A percentile compares a stretch with the other conserved stretches of the same genome.
Conservation (phyloP, 2,329 filamentous ascomycete species). For the Apiospora kogelbergensis region DNA sequence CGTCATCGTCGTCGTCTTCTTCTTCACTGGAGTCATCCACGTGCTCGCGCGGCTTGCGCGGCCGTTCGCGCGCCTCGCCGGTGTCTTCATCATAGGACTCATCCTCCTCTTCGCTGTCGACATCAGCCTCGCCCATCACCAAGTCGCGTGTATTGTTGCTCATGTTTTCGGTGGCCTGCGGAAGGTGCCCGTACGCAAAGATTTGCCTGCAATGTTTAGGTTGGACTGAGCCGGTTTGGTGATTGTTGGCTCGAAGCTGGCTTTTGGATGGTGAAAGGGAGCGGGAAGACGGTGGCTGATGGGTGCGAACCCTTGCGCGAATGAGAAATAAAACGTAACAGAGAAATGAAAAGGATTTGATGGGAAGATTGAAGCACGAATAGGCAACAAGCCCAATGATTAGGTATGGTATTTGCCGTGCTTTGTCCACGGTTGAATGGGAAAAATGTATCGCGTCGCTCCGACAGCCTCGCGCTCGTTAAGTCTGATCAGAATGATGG, state of each 20-base stretch:
- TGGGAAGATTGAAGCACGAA: not conserved
- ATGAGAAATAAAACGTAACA: not conserved
- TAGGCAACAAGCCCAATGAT: not conserved
- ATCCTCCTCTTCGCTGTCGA: constrained; percentile 84
- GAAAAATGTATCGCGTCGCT: constrained; percentile 3
- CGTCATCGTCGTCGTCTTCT: constrained; percentile 89
- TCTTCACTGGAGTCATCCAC: constrained; percentile 88
- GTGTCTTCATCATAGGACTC: constrained; percentile 79
- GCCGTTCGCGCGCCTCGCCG: constrained; percentile 47
- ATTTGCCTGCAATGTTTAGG: constrained; percentile 2
- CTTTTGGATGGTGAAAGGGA: not conserved
- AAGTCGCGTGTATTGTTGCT: constrained; percentile 69
- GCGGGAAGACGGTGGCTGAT: not conserved
- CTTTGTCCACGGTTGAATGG: not conserved
- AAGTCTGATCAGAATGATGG: not conserved
- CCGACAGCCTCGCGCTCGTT: constrained; percentile 1
- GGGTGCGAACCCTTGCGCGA: not conserved
- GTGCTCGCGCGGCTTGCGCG: constrained; percentile 34
- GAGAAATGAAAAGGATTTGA: not conserved
- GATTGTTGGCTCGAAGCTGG: not conserved
- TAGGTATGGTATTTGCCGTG: constrained; percentile 2
- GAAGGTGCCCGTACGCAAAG: not conserved
- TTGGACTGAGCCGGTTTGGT: not conserved
- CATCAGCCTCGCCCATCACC: constrained; percentile 80
- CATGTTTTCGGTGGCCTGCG: constrained; percentile 44